Base-by-base conservation (phyloP, 768 basidiomycete genomes). In the Mycena haematopus region DNA sequence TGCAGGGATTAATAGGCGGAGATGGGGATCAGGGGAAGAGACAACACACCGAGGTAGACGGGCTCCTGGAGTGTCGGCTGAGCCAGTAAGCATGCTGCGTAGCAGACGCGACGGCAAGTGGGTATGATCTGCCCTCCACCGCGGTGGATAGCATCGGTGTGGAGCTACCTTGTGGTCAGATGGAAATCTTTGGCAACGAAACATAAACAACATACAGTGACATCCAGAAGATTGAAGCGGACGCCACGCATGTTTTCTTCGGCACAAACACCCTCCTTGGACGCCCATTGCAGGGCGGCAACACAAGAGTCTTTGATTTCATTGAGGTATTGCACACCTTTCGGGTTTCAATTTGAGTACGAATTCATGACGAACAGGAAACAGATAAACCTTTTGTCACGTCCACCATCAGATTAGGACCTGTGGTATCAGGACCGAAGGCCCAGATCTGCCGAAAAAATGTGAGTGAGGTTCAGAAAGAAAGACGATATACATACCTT, bases 271-370 rank as follows among this genome's bases (percentile, higher is more conserved):
- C 95, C 95, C 78, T 97, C 96, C 84, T 96, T 98, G 58, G 95
- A 91, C 40, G 96, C 97, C 97, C 96, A 99, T 79, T 99, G 96
- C 88, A 99, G 95, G 50, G 94, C 95, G 70, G 96, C 96, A 76
- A 99, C 86, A 76, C 95, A 97, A 69, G 97, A 99, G 76, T 99
- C 97, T 84, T 99, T 99, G 84, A 99, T 99, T 86, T 99, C 97
- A 75, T 95, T 96, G 66, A 99, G 81, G 82, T 97, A 99, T 74
- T 97, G 95, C 57, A 96, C 93, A 82, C 95, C 96, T 87, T 99
- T 99, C 71, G 38, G 17, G n/a, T 38, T 38, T 38, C 38, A 38
- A 38, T 13, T 38, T 38, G 14, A 38, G 38, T 38, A 17, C 15
- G 14, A 38, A 38, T 17, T 38, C 38, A 15, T 3, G 14, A 38